phyloP scores from a whole-genome alignment of 179 eudicot genomes.

The Drosera spatulata region DNA sequence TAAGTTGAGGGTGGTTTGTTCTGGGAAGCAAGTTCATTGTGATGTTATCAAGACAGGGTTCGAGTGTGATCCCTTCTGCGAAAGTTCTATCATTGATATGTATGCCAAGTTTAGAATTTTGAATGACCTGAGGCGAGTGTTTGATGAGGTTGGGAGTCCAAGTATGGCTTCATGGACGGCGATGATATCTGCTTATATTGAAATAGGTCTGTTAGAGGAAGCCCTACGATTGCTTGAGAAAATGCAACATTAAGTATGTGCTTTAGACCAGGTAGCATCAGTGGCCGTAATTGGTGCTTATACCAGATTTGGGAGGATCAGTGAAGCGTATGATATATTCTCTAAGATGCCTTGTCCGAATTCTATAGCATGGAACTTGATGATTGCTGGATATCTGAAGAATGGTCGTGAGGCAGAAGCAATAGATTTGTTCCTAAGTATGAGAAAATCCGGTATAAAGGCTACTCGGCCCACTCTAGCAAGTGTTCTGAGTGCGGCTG shows the following conservation, averaged over 20 bases:
- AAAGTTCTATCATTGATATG: slow-evolving; percentile 71
- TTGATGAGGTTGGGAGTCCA: slow-evolving; percentile 32
- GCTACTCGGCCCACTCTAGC: slow-evolving; percentile 76
- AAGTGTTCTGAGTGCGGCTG: slow-evolving; percentile 76
- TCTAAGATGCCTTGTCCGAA: slow-evolving; percentile 42
- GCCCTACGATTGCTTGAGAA: slow-evolving; percentile 44
- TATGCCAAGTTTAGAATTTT: slow-evolving; percentile 51
- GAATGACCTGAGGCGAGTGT: slow-evolving; percentile 45
- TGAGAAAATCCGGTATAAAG: slow-evolving; percentile 44
- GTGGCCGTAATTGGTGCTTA: slow-evolving; percentile 55
- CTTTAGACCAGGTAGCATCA: slow-evolving; percentile 62
- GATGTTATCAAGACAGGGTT: slow-evolving; percentile 42
- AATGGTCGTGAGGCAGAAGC: slow-evolving; percentile 48
- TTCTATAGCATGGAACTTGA: slow-evolving; percentile 70
- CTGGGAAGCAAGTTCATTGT: slow-evolving; percentile 66
- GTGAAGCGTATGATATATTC: slow-evolving; percentile 56
- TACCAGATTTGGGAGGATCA: slow-evolving; percentile 46
- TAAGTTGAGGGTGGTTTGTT: slow-evolving; percentile 24
- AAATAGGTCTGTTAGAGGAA: slow-evolving; percentile 46
- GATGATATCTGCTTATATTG: slow-evolving; percentile 59
- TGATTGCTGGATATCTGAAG: slow-evolving; percentile 73
- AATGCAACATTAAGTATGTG: slow-evolving; percentile 36
- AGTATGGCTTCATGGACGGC: slow-evolving; percentile 75
- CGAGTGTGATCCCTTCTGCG: slow-evolving; percentile 45
- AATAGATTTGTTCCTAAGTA: slow-evolving; percentile 34